Conservation (phyloP, 768 basidiomycete species). For the Lanmaoa rubissima region DNA sequence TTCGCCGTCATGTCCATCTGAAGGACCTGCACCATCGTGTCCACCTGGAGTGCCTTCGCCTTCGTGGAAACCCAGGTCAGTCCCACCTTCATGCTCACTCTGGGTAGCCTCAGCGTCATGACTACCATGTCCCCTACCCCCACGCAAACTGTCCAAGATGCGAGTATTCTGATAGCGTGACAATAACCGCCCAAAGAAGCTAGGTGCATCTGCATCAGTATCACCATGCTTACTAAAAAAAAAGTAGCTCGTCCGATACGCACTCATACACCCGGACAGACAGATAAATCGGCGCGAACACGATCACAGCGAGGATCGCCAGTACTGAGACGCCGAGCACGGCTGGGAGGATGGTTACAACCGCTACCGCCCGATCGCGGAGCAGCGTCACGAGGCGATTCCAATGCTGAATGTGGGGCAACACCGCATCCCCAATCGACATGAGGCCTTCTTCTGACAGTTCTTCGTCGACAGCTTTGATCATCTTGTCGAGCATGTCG, state of each 20-base stretch:
- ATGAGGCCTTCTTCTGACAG: slow-evolving; percentile 17
- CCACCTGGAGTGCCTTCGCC: neutral
- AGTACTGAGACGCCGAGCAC: slow-evolving; percentile 20
- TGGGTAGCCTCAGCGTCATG: no score
- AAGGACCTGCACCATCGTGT: neutral
- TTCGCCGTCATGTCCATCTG: no score
- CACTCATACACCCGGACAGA: slow-evolving; percentile 8
- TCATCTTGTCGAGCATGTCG: slow-evolving; percentile 20
- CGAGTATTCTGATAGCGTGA: neutral
- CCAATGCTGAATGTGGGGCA: slow-evolving; percentile 24
- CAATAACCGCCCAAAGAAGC: neutral
- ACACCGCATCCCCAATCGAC: slow-evolving; percentile 14
- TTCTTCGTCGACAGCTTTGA: slow-evolving; percentile 17
- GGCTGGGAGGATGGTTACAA: slow-evolving; percentile 10
- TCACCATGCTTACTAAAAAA: neutral
- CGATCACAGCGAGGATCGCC: slow-evolving; percentile 10
- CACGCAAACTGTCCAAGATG: slow-evolving; percentile 1
- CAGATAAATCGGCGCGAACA: slow-evolving; percentile 8
- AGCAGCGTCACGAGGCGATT: slow-evolving; percentile 9
- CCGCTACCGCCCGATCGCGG: neutral
- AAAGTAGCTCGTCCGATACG: neutral
- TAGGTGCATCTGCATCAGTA: neutral
- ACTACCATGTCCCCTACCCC: neutral
- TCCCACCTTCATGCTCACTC: neutral
- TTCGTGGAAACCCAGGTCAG: neutral